These are phyloP conservation scores for Apiotrichum gamsii DNA, from an alignment of 1,284 basidiomycete genomes.

Conservation along the genomic window DNA sequence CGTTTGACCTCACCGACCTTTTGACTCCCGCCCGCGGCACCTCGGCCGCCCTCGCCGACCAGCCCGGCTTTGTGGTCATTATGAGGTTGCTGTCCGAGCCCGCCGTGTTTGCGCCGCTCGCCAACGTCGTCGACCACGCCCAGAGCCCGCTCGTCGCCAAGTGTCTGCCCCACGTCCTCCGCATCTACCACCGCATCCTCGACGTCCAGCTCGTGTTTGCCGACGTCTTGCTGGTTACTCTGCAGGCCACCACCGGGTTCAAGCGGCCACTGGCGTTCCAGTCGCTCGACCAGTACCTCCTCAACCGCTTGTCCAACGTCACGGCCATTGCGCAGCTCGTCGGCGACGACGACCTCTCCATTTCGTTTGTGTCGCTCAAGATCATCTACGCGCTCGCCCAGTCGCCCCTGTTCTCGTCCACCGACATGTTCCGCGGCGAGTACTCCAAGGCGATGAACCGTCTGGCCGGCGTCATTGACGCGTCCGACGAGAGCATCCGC, in stretches of 20 bases:
- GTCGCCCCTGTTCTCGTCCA: slow-evolving; percentile 52
- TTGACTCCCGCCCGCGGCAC: slow-evolving; percentile 27
- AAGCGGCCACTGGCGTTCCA: slow-evolving; percentile 35
- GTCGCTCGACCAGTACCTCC: slow-evolving; percentile 68
- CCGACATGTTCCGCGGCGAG: slow-evolving; percentile 58
- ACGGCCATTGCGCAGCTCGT: slow-evolving; percentile 80
- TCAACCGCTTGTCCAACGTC: slow-evolving; percentile 65
- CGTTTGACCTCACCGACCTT: slow-evolving; percentile 64
- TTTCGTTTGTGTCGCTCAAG: slow-evolving; percentile 72
- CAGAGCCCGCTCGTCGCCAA: slow-evolving; percentile 40
- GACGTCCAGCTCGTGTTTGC: slow-evolving; percentile 84
- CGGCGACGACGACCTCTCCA: slow-evolving; percentile 64
- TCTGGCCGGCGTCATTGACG: slow-evolving; percentile 71
- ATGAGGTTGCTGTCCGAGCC: slow-evolving; percentile 68
- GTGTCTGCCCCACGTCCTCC: slow-evolving; percentile 71
- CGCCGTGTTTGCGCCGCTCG: slow-evolving; percentile 53
- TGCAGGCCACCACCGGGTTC: slow-evolving; percentile 53
- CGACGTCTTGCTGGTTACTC: slow-evolving; percentile 75
- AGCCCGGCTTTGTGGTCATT: slow-evolving; percentile 85
- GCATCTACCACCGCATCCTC: slow-evolving; percentile 74
- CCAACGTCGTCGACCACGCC: slow-evolving; percentile 46
- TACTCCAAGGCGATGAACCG: slow-evolving; percentile 51
- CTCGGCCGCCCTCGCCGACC: slow-evolving; percentile 48
- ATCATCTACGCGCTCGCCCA: slow-evolving; percentile 63
- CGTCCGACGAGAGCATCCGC: slow-evolving; percentile 76